phyloP scores from a whole-genome alignment of 2,329 filamentous ascomycete genomes.

The Verticillium longisporum region DNA sequence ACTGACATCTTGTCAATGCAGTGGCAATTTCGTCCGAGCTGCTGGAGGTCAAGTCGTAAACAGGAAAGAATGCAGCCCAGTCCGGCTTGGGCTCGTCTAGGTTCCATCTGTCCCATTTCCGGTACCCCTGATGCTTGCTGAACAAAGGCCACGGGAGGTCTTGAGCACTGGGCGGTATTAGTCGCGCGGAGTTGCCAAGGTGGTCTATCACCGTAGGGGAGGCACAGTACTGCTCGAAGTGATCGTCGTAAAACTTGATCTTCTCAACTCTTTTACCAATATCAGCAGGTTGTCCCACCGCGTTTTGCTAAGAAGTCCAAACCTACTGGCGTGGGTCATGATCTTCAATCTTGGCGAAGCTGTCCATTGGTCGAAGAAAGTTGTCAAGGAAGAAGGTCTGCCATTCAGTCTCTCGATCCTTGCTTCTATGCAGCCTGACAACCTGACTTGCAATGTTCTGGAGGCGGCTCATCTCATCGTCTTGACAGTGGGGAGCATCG shows the following conservation, averaged over 20 bases:
- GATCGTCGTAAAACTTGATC: conserved; percentile 1
- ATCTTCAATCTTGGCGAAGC: neutral
- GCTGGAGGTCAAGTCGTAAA: conserved; percentile 9
- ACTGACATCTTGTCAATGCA: conserved; percentile 1
- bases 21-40: neutral
- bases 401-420: neutral
- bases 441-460: no score
- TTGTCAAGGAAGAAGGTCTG: neutral
- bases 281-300: neutral
- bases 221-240: conserved; percentile 1
- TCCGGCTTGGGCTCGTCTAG: conserved; percentile 10
- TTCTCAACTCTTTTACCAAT: neutral
- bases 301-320: neutral
- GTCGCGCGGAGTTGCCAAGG: neutral
- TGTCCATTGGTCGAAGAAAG: neutral
- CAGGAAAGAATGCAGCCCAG: conserved; percentile 11
- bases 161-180: neutral
- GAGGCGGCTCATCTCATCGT: no score
- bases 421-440: no score
- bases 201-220: no score
- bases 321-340: neutral
- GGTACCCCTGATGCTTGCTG: neutral
- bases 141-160: neutral
- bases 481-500: no score
- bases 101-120: no score